phyloP scores from a whole-genome alignment of 2,329 filamentous ascomycete species.

The Cylindrodendrum hubeiense region DNA sequence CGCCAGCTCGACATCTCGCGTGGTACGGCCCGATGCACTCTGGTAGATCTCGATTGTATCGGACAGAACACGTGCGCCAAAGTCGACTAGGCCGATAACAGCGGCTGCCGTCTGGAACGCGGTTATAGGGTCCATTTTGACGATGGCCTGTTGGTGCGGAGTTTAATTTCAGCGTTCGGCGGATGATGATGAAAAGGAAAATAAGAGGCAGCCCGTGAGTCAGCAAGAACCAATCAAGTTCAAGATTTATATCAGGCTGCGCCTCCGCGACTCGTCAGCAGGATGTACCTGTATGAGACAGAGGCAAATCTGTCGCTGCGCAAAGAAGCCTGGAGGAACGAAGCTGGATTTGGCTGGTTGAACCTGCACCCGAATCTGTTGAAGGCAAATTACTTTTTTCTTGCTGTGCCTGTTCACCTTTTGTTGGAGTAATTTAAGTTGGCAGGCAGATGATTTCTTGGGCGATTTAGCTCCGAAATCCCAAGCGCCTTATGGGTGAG shows the following conservation, averaged over 20 bases:
- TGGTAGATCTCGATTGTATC: conserved; percentile 1
- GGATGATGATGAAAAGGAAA: too few relatives aligned
- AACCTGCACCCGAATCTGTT: too few relatives aligned
- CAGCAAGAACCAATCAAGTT: background rate
- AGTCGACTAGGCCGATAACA: conserved; percentile 2
- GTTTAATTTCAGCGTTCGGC: background rate
- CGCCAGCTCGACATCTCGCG: background rate
- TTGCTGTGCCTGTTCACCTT: too few relatives aligned
- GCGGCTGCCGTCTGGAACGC: background rate
- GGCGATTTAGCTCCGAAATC: too few relatives aligned
- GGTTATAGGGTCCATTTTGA: background rate
- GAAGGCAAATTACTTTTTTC: too few relatives aligned
- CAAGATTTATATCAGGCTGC: background rate
- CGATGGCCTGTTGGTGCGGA: too few relatives aligned
- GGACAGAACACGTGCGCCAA: background rate
- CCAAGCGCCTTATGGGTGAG: too few relatives aligned
- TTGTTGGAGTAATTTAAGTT: too few relatives aligned
- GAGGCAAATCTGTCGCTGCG: too few relatives aligned
- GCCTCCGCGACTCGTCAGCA: background rate
- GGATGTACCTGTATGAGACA: background rate
- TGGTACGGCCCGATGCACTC: background rate
- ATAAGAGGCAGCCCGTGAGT: background rate
- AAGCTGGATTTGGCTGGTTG: too few relatives aligned
- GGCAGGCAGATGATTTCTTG: too few relatives aligned
- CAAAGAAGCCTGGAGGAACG: too few relatives aligned